Base-by-base conservation (phyloP, 2,329 filamentous ascomycete species). In the Arachnopeziza araneosa region DNA sequence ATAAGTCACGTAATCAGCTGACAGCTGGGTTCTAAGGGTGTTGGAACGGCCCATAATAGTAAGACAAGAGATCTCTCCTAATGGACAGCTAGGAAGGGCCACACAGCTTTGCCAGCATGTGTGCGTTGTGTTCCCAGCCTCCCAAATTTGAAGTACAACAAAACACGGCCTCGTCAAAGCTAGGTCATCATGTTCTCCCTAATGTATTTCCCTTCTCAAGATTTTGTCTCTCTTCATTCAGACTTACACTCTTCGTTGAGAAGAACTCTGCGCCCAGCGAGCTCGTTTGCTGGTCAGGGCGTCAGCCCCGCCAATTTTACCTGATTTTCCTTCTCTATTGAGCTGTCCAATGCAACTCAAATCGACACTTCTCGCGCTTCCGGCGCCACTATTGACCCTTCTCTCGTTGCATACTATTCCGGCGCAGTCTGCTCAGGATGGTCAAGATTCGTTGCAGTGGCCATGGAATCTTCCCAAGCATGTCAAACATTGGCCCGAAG, bases 401-500 rank as follows among this genome's bases (percentile, higher is more conserved):
- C 67, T 80, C 52, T 71, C 76, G 1, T 73, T 74, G 1, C 74
- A 77, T 52, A 67, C 75, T 17, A 66, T 68, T 1, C 75, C 75
- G 32, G 72, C 73, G 10, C 26, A 70, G 70, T 55, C 67, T 60
- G 60, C 66, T 53, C 49, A 68, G 62, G 53, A 66, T 56, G 36
- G 66, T 59, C 30, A 61, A 62, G 26, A 58, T 53, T 30, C 62
- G 53, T 57, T 58, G 30, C 72, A 71, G 72, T 80, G 76, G 78
- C 76, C 78, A 19, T 73, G 76, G 73, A 76, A 79, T 55, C 71
- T 80, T 2, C 76, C 78, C 14, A 72, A 68, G 61, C 73, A 77
- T 30, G 72, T 74, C 57, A 79, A 77, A 66, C 78, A 79, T 69
- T 80, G 74, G 60, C 77, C 78, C 1, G 75, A 80, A 64, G 76